Base-by-base conservation (phyloP, 2,329 filamentous ascomycete species). In the Fusarium sterilihyphosum region DNA sequence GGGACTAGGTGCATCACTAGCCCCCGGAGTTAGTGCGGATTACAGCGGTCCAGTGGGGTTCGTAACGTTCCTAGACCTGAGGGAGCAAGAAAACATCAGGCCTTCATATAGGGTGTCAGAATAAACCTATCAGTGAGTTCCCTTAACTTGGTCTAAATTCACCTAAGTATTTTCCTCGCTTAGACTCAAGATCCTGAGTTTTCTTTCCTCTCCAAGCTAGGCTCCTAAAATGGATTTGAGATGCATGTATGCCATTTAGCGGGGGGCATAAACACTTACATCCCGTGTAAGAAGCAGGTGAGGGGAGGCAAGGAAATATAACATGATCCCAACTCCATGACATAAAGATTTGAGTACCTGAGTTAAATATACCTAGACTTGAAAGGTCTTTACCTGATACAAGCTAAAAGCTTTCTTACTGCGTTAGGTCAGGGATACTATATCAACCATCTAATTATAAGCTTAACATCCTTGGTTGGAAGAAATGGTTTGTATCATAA, bases 11-110 rank as follows among this genome's bases (percentile, higher is more conserved):
- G 71, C 74, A 61, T 80, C 74, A 78, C 71, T 77, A 73, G 60
- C 24, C 56, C 54, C 69, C 77, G 75, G 78, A 80, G 75, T 78
- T 79, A 79, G 78, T 66, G 75, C 73, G 59, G 68, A 70, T 46
- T 61, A 60, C 58, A 72, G 71, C 59, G 66, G 73, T 49, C 50
- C 61, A 65, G 77, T 71, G 78, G 78, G 73, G 78, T 35, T 70
- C 57, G 29, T 47, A 20, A 53, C 26, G n/a, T 53, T 26, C 50
- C 50, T 53, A 26, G 33, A 4, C 7, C 33, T 35, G 14, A 35
- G 14, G 33, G 33, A 35, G 33, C 33, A 35, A 35, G 33, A 35
- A 35, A 35, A 35, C 8, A 35, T 35, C 33, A 4, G 33, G 33
- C 8, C 33, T 35, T 35, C 14, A 35, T 35, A 8, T 17, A 17